Evolutionary conservation across 176 grass and related monocot genomes (phyloP).

Genomic region (Microstegium vimineum): DNA sequence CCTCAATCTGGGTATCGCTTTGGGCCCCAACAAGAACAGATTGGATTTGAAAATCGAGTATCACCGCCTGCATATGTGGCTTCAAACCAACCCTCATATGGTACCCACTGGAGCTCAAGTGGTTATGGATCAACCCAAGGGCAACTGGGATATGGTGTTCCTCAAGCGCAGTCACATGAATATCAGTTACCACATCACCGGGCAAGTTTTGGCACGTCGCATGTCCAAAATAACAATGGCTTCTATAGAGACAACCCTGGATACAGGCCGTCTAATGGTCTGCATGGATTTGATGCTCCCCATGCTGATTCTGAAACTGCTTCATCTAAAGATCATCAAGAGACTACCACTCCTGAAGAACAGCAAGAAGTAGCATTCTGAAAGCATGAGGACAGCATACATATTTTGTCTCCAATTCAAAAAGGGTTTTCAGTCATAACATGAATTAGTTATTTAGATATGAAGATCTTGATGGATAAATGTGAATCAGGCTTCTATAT

Average conservation of each 20-base stretch:
- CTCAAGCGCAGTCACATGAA: background rate
- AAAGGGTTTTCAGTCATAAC: background rate
- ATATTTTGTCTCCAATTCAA: background rate
- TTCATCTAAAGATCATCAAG: slow-evolving; percentile 17
- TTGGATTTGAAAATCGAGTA: background rate
- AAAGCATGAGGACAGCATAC: background rate
- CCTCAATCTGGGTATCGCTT: slow-evolving; percentile 13
- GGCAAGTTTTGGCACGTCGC: slow-evolving; percentile 2
- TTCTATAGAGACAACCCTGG: background rate
- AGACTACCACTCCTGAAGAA: slow-evolving; percentile 6
- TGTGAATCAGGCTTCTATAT: background rate
- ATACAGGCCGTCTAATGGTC: background rate
- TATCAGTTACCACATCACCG: background rate
- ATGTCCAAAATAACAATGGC: slow-evolving; percentile 12
- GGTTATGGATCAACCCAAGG: slow-evolving; percentile 18
- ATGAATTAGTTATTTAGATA: background rate
- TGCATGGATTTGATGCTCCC: slow-evolving; percentile 6
- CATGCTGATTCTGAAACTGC: slow-evolving; percentile 17
- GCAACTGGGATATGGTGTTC: background rate
- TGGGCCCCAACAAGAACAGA: slow-evolving; percentile 2
- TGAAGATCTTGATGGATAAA: background rate
- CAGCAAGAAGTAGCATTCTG: slow-evolving; percentile 7
- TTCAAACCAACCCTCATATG: background rate
- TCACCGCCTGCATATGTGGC: background rate
- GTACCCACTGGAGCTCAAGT: background rate